phyloP scores from a whole-genome alignment of 495 filamentous ascomycete species.

The Parathielavia appendiculata region DNA sequence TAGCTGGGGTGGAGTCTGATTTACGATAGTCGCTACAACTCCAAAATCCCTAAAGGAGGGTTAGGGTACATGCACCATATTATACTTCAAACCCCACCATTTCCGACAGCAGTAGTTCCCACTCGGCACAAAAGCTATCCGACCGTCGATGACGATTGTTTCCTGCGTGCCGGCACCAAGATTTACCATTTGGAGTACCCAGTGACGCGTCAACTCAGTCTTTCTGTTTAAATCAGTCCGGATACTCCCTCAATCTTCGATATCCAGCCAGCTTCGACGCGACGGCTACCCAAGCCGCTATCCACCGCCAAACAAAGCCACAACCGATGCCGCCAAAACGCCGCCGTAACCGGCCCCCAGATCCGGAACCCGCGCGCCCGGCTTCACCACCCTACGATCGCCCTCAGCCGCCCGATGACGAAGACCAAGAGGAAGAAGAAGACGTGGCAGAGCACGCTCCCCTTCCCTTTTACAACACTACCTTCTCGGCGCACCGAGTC shows the following conservation, averaged over 20 bases:
- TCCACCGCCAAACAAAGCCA: background rate
- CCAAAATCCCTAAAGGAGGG: too few species aligned
- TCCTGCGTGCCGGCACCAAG: background rate
- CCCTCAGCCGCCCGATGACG: background rate
- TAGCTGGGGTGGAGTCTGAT: too few species aligned
- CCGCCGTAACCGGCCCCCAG: background rate
- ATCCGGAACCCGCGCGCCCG: background rate
- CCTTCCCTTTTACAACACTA: slow-evolving; percentile 45
- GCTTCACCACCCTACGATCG: background rate
- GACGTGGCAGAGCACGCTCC: background rate
- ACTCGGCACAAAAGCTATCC: too few species aligned
- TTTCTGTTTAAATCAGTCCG: background rate
- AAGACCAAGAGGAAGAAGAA: slow-evolving; percentile 1
- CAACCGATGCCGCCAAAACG: slow-evolving; percentile 9
- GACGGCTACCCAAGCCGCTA: background rate
- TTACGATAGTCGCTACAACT: too few species aligned
- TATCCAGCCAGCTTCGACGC: background rate
- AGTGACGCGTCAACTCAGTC: background rate
- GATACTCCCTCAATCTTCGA: background rate
- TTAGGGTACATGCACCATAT: too few species aligned
- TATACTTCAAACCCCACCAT: too few species aligned
- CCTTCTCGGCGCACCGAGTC: slow-evolving; percentile 44
- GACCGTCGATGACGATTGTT: too few species aligned
- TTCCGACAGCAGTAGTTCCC: too few species aligned
- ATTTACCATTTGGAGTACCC: too few species aligned